A percentile compares a stretch with the other conserved stretches of the same genome.
These are phyloP conservation scores for Calycina herbarum DNA, from an alignment of 2,329 filamentous ascomycete species.

Conservation along the genomic window DNA sequence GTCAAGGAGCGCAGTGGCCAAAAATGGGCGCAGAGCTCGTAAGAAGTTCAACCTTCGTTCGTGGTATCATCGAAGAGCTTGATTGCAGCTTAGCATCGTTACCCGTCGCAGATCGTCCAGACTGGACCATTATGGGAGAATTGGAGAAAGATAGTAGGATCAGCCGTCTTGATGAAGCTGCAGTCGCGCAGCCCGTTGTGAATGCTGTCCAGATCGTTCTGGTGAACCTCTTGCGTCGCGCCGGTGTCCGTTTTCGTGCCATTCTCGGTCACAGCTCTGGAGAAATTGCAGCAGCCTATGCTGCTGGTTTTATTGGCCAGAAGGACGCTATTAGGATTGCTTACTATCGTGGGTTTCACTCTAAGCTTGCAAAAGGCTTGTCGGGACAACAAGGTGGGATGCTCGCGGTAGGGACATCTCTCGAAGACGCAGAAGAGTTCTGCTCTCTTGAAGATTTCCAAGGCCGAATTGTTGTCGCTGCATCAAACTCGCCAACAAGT, in stretches of 20 bases:
- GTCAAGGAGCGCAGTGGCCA: constrained; percentile 30
- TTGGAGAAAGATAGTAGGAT: background rate
- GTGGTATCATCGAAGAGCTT: constrained; percentile 24
- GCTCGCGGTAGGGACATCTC: constrained; percentile 45
- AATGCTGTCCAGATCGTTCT: constrained; percentile 49
- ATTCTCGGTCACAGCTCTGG: constrained; percentile 48
- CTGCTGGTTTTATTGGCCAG: constrained; percentile 34
- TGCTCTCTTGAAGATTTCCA: background rate
- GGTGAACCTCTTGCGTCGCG: constrained; percentile 44
- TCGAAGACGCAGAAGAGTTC: background rate
- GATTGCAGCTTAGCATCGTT: background rate
- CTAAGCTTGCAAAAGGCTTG: background rate
- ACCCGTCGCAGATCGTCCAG: background rate
- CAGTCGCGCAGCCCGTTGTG: constrained; percentile 42
- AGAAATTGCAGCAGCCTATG: constrained; percentile 48
- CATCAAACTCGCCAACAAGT: constrained; percentile 24
- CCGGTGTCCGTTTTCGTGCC: constrained; percentile 40
- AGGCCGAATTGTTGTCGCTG: constrained; percentile 31
- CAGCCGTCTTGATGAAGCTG: background rate
- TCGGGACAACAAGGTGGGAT: constrained; percentile 42
- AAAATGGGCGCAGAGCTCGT: constrained; percentile 27
- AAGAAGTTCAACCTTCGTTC: background rate
- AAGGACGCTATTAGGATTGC: background rate
- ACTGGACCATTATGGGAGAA: background rate
- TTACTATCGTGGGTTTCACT: background rate